Conservation (phyloP, 768 basidiomycete genomes). For the Gymnopilus dilepis region DNA sequence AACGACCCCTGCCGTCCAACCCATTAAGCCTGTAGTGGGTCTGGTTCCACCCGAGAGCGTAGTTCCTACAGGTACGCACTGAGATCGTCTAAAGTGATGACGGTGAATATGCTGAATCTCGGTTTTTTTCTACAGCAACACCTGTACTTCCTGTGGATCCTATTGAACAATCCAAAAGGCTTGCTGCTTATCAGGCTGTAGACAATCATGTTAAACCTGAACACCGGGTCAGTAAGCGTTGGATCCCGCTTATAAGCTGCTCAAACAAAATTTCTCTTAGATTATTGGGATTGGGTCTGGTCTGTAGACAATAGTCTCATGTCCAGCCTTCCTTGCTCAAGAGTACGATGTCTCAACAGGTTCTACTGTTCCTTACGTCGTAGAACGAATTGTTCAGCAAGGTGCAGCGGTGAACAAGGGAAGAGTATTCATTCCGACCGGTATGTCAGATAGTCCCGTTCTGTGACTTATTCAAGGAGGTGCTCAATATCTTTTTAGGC, state of each 20-base stretch:
- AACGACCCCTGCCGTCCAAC: conserved; percentile 22
- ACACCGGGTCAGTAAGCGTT: conserved; percentile 65
- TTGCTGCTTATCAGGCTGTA: conserved; percentile 95
- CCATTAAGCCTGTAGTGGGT: conserved; percentile 26
- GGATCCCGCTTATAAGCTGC: not conserved
- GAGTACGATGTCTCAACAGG: conserved; percentile 44
- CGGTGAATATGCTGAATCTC: not conserved
- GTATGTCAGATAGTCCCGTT: conserved; percentile 39
- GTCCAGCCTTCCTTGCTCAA: not conserved
- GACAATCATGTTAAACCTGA: conserved; percentile 84
- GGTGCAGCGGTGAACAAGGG: conserved; percentile 75
- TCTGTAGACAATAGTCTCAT: conserved; percentile 30
- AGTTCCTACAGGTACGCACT: conserved; percentile 19
- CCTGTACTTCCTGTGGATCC: conserved; percentile 37
- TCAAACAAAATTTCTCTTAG: conserved; percentile 40
- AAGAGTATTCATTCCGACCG: conserved; percentile 90
- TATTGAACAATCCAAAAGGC: conserved; percentile 84
- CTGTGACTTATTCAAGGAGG: conserved; percentile 1
- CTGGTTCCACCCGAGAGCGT: conserved; percentile 20
- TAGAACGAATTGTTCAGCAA: conserved; percentile 90
- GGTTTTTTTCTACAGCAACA: conserved; percentile 21
- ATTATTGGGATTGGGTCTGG: conserved; percentile 90
- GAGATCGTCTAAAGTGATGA: not conserved
- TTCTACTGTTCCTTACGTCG: conserved; percentile 95
- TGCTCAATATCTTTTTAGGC: conserved; percentile 43